Conservation (phyloP, 768 basidiomycete species). For the Xerocomellus amylosporus region DNA sequence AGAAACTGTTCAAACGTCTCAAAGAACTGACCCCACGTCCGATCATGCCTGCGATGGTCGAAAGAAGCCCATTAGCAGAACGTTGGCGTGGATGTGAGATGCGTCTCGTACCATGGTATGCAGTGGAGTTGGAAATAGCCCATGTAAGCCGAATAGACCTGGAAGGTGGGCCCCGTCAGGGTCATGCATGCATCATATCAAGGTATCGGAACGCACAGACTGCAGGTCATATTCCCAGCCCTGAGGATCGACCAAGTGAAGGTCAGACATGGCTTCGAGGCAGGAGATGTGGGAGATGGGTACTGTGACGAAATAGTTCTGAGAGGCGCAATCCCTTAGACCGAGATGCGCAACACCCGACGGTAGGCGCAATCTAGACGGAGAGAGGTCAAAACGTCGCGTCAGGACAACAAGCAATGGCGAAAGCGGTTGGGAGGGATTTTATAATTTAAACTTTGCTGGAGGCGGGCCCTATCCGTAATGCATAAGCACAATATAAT, state of each 20-base stretch:
- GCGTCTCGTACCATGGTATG: constrained; percentile 54
- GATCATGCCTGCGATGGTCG: constrained; percentile 57
- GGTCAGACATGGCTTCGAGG: constrained; percentile 52
- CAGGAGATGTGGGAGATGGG: not conserved
- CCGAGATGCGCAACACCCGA: not conserved
- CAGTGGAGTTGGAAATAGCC: constrained; percentile 72
- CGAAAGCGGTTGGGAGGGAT: not conserved
- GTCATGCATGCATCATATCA: not conserved
- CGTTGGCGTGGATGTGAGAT: not conserved
- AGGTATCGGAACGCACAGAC: constrained; percentile 48
- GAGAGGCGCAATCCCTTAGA: not conserved
- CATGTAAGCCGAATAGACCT: constrained; percentile 75
- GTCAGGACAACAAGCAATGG: not conserved
- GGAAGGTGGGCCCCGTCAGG: not conserved
- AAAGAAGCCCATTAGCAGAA: not conserved
- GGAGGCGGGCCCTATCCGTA: constrained; percentile 7
- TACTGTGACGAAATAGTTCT: not conserved
- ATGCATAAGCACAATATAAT: constrained; percentile 15
- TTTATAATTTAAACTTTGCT: constrained; percentile 22
- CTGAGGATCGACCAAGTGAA: constrained; percentile 67
- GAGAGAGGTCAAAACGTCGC: not conserved
- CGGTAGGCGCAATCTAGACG: not conserved
- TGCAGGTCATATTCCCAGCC: constrained; percentile 83
- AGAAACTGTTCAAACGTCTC: constrained; percentile 77
- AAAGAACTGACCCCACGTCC: constrained; percentile 77